Percentiles rank a stretch among this genome's conserved stretches.
phyloP scores from a whole-genome alignment of 768 basidiomycete species.

The Lyophyllum atratum region DNA sequence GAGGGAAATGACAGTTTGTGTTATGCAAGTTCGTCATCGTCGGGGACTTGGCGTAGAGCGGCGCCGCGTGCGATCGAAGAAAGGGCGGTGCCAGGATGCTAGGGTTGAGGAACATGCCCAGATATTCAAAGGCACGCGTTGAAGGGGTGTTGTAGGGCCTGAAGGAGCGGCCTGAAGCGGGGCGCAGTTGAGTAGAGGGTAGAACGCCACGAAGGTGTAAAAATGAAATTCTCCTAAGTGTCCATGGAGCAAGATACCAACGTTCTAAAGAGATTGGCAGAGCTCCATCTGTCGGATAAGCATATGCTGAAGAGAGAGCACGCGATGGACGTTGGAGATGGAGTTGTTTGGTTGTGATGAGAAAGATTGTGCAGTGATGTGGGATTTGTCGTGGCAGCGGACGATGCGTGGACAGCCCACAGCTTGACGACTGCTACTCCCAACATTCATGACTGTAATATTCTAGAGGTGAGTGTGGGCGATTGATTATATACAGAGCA shows the following conservation, averaged over 20 bases:
- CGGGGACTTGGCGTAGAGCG: too few species aligned
- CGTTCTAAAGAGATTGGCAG: background rate
- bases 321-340: background rate
- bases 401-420: constrained; percentile 2
- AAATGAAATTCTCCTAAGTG: too few species aligned
- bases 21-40: too few species aligned
- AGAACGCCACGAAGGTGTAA: too few species aligned
- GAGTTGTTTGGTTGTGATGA: constrained; percentile 16
- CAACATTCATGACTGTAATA: constrained; percentile 13
- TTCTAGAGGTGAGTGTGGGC: constrained; percentile 10
- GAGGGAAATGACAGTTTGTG: background rate
- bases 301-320: background rate
- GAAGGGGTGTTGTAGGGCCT: background rate
- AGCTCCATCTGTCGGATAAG: constrained; percentile 5
- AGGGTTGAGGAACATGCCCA: background rate
- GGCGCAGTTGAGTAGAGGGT: background rate
- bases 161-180: background rate
- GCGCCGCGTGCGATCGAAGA: too few species aligned
- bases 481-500: background rate
- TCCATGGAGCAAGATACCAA: background rate
- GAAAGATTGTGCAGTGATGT: constrained; percentile 8
- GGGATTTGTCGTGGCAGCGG: constrained; percentile 1
- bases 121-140: background rate
- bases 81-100: too few species aligned
- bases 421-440: background rate